Evolutionary conservation across 768 basidiomycete species (phyloP).

Genomic region (Pisolithus marmoratus): DNA sequence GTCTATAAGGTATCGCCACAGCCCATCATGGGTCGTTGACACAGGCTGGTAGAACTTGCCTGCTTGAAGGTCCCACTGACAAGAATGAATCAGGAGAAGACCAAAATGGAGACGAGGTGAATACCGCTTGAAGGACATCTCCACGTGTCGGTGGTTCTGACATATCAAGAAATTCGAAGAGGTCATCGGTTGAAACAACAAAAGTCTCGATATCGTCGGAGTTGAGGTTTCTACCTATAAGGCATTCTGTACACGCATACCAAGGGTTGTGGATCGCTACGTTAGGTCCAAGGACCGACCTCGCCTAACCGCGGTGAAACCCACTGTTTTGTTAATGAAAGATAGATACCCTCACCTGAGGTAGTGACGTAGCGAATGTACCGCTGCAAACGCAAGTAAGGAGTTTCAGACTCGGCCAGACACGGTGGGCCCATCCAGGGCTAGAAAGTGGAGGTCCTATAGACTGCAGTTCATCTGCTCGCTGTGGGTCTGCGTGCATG

Average conservation of each 20-base stretch:
- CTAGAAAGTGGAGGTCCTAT: slow-evolving; percentile 9
- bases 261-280: background rate
- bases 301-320: background rate
- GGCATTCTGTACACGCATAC: slow-evolving; percentile 11
- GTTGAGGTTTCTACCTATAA: background rate
- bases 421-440: slow-evolving; percentile 12
- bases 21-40: slow-evolving; percentile 5
- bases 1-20: slow-evolving; percentile 6
- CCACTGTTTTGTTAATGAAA: background rate
- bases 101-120: background rate
- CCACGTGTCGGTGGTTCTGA: slow-evolving; percentile 6
- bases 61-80: background rate
- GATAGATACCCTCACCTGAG: slow-evolving; percentile 5
- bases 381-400: slow-evolving; percentile 9
- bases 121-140: slow-evolving; percentile 13
- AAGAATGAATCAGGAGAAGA: background rate
- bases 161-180: slow-evolving; percentile 18
- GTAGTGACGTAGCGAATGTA: slow-evolving; percentile 4
- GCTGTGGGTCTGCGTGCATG: slow-evolving; percentile 6
- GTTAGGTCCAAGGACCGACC: background rate
- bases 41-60: slow-evolving; percentile 4
- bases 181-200: background rate
- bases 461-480: slow-evolving; percentile 13
- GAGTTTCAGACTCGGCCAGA: slow-evolving; percentile 9
- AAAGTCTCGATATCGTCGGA: slow-evolving; percentile 6